Conservation (phyloP, 2,329 filamentous ascomycete species). For the Coleophoma cylindrospora region DNA sequence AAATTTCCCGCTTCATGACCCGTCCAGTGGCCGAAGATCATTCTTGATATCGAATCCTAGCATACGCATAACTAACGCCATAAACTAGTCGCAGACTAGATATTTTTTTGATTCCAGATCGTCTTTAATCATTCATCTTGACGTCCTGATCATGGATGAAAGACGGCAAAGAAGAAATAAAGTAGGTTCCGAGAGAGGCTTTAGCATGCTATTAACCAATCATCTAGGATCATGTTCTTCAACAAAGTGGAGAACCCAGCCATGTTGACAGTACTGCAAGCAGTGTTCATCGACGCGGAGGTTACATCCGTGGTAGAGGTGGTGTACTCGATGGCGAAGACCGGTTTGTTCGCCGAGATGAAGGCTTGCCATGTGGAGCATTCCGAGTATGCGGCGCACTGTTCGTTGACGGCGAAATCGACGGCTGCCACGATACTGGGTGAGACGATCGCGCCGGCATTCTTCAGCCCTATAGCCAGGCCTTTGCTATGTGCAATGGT, state of each 20-base stretch:
- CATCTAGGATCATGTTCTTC: background rate
- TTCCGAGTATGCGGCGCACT: constrained; percentile 56
- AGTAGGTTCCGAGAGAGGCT: background rate
- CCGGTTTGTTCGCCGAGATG: constrained; percentile 55
- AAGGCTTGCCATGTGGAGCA: constrained; percentile 54
- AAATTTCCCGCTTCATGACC: too few species aligned
- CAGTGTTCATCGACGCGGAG: background rate
- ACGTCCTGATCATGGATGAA: too few species aligned
- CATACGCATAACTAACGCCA: too few species aligned
- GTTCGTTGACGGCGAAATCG: constrained; percentile 65
- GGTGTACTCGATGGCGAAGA: constrained; percentile 70
- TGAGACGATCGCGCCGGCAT: constrained; percentile 54
- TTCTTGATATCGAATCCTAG: too few species aligned
- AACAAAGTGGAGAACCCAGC: constrained; percentile 1
- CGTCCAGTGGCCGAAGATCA: too few species aligned
- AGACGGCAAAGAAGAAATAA: too few species aligned
- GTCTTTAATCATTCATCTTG: too few species aligned
- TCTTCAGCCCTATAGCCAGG: constrained; percentile 63
- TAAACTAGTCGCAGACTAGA: too few species aligned
- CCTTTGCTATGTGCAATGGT: constrained; percentile 44
- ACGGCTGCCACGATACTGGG: constrained; percentile 39
- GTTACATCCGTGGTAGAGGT: constrained; percentile 30
- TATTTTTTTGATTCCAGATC: too few species aligned
- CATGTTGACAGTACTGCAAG: background rate
- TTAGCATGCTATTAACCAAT: background rate